Conservation (phyloP, 306 rosid species). For the Crotalaria pallida region DNA sequence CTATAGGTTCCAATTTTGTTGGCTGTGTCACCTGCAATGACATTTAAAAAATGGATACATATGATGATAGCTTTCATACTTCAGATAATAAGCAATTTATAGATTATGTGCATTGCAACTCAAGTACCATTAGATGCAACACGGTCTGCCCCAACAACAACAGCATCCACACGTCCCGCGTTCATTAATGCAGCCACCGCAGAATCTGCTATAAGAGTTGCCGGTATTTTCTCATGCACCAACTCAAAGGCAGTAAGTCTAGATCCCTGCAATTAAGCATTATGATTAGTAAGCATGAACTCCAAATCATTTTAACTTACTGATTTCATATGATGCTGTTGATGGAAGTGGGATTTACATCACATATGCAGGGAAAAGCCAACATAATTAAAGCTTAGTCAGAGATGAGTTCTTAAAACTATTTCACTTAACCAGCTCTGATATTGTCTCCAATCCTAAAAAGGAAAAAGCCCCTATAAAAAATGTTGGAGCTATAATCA, state of each 20-base stretch:
- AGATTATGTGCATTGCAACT: background rate
- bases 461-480: background rate
- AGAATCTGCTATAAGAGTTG: slow-evolving; percentile 90
- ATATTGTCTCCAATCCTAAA: background rate
- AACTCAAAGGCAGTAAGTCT: slow-evolving; percentile 91
- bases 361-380: background rate
- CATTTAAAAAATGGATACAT: slow-evolving; percentile 6
- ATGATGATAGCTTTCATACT: background rate
- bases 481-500: background rate
- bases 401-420: background rate
- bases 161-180: slow-evolving; percentile 64
- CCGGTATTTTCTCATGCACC: slow-evolving; percentile 87
- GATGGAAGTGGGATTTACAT: background rate
- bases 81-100: background rate
- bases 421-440: background rate
- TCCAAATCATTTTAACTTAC: background rate
- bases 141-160: slow-evolving; percentile 92
- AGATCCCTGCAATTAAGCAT: slow-evolving; percentile 60
- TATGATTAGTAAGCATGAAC: background rate
- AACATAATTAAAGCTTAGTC: background rate
- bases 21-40: slow-evolving; percentile 83
- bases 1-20: slow-evolving; percentile 97
- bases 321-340: background rate
- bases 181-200: slow-evolving; percentile 84
- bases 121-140: slow-evolving; percentile 79